These are phyloP conservation scores for Pyricularia sp. DNA, from an alignment of 2,329 filamentous ascomycete species.

Conservation along the genomic window DNA sequence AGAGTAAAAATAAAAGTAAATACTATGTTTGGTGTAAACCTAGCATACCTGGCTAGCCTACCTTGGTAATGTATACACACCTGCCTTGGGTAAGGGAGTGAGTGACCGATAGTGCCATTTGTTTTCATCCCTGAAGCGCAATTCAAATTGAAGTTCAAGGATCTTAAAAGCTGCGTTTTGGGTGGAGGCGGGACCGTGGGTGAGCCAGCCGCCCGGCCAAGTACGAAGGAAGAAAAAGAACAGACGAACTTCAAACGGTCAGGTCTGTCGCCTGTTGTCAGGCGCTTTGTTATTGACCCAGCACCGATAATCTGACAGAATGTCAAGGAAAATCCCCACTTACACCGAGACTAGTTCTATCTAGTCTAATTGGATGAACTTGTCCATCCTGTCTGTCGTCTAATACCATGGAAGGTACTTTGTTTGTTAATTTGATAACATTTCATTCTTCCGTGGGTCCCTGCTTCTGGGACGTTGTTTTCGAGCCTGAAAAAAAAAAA, in stretches of 20 bases:
- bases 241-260: not conserved
- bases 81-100: not conserved
- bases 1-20: no score
- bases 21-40: no score
- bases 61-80: not conserved
- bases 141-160: not conserved
- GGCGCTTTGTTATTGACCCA: not conserved
- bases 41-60: no score
- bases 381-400: not conserved
- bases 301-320: not conserved
- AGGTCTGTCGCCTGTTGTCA: not conserved
- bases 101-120: not conserved
- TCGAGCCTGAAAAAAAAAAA: not conserved
- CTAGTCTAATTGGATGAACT: not conserved
- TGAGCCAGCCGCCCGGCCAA: not conserved
- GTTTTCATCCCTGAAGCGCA: not conserved
- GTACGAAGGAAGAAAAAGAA: not conserved
- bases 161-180: no score
- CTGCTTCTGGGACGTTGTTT: not conserved
- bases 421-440: not conserved
- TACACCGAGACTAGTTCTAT: not conserved
- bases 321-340: not conserved
- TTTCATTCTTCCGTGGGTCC: not conserved
- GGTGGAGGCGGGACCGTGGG: not conserved
- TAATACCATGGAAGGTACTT: not conserved